A percentile compares a stretch with the other conserved stretches of the same genome.
Conservation (phyloP, 371 early-diverging fungal genomes). For the Mortierella sp. region DNA sequence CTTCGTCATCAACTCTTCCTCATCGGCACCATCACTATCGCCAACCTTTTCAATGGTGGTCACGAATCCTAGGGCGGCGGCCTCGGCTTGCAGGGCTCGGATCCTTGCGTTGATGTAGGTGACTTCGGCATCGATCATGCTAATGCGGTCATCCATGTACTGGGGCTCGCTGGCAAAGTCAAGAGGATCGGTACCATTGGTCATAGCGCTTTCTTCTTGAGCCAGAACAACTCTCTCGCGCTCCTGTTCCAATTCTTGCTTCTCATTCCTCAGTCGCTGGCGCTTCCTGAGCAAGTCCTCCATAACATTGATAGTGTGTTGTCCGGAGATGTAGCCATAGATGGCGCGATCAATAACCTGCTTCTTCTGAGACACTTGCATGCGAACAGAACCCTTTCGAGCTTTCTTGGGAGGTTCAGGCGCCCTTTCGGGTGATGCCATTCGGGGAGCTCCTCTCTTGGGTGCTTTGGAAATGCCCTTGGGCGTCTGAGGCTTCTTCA, state of each 20-base stretch:
- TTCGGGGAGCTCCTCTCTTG: conserved; percentile 36
- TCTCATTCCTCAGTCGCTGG: conserved; percentile 73
- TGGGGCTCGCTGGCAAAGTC: conserved; percentile 68
- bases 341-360: conserved; percentile 56
- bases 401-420: conserved; percentile 16
- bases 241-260: conserved; percentile 75
- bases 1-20: conserved; percentile 55
- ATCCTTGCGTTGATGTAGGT: conserved; percentile 78
- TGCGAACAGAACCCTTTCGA: conserved; percentile 22
- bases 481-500: conserved; percentile 54
- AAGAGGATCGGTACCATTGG: conserved; percentile 60
- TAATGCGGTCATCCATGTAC: conserved; percentile 86
- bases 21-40: conserved; percentile 20
- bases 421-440: conserved; percentile 24
- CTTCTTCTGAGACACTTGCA: conserved; percentile 52
- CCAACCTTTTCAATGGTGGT: conserved; percentile 29
- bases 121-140: conserved; percentile 86
- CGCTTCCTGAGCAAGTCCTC: conserved; percentile 65
- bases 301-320: conserved; percentile 56
- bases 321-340: conserved; percentile 51
- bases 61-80: conserved; percentile 64
- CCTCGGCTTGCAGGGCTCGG: conserved; percentile 75
- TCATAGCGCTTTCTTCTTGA: conserved; percentile 66
- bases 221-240: conserved; percentile 72
- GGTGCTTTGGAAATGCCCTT: conserved; percentile 49